Evolutionary conservation across 495 filamentous ascomycete genomes (phyloP), one percentile per base, ranked within the genome.

Genomic region (Penicillium salamii): DNA sequence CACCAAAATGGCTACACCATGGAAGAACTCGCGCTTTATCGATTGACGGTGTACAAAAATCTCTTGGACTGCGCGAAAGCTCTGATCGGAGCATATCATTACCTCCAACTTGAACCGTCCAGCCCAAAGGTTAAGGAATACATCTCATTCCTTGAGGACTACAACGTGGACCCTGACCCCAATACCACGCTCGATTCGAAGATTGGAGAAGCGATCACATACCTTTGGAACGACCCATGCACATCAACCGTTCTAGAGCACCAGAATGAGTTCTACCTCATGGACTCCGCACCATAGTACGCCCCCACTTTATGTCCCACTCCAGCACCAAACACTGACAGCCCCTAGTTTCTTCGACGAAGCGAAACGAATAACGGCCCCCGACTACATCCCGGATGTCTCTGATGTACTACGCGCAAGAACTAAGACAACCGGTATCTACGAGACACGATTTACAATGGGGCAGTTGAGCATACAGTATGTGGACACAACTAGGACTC

Each of bases 341-440:
- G 12, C 3, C 12, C 21, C 6, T 44, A 97, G 92, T 71, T 97
- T 98, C 74, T 97, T 98, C 66, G 89, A 96, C 31, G 89, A 97
- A 67, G 90, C 90, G 18, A 76, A 78, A 52, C 81, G 93, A 65
- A 98, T 98, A 75, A 80, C 88, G n/a, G 71, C 81, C 13, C 75
- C 80, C 11, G 86, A 93, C 39, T 98, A 97, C 59, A 89, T 90
- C 32, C 93, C 93, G 1, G 85, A 83, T 50, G 93, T 97, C 60
- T 84, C 89, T 59, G 93, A 97, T 67, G 92, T 98, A 28, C 79
- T 98, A 29, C 85, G 93, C 58, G 93, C 93, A 35, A 73, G 93
- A 79, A 97, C 93, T 21, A 98, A 98, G 74, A 98, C 93, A n/a
- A 98, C 93, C 0, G 93, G 93, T 78, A 98, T 98, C 54, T 98